Base-by-base conservation (phyloP, 179 eudicot genomes). In the Patellifolia procumbens region DNA sequence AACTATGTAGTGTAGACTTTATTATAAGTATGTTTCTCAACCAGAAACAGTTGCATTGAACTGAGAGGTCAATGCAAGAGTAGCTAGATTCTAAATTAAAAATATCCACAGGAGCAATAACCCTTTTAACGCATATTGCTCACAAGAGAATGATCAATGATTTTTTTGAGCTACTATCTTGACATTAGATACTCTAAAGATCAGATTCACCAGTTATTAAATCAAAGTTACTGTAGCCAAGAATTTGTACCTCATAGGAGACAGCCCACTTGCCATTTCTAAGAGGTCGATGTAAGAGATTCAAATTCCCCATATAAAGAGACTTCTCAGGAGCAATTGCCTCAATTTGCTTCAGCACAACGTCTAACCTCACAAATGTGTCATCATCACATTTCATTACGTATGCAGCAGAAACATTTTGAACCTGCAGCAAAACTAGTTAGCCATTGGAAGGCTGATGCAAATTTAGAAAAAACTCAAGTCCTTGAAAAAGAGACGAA, bases 261-360 rank as follows among this genome's bases (percentile, higher is more conserved):
- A 95, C 99, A 3, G 99, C 99, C 99, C 99, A 95, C 82, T 95
- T 95, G 68, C 99, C 99, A 76, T 78, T 82, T 74, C 99, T 88
- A 60, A 95, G 92, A 79, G 99, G 98, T 64, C 95, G 84, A 85
- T 95, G 99, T 77, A 84, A 83, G 81, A 91, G 93, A 76, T 95
- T 95, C 26, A 95, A 82, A 84, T 95, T 95, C 64, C 99, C 99
- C 95, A 95, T 90, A 83, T 95, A 95, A 70, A 95, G 88, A 17
- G 97, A 83, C 67, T 81, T 85, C 77, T 73, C 79, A 6, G 86
- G 85, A 73, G 96, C 65, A 64, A 90, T 77, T 15, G 84, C 83
- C 68, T 85, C 86, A 75, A 95, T 87, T 82, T 93, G 95, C 83
- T 84, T 86, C 82, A 93, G 78, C 73, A 95, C 90, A n/a, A 85